These are phyloP conservation scores for Paratinospora sagittata DNA, from an alignment of 164 flowering plant species.

Conservation along the genomic window DNA sequence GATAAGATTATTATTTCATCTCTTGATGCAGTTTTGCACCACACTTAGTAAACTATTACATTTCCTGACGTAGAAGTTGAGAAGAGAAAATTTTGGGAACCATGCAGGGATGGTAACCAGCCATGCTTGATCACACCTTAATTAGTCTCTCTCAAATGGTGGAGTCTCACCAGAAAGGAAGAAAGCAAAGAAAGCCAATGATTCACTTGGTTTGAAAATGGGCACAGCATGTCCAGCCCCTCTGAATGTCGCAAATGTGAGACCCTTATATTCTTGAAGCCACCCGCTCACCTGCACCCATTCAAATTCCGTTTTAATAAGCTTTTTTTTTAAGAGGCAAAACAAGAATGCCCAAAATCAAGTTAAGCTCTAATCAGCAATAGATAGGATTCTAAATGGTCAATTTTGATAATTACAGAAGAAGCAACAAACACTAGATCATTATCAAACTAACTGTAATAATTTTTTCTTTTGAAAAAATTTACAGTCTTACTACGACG, in stretches of 20 bases:
- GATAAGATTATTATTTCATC: neutral
- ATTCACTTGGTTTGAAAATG: constrained; percentile 68
- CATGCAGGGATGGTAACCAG: neutral
- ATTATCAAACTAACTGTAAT: too few species aligned
- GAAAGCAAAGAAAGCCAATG: constrained; percentile 70
- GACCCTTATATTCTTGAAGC: constrained; percentile 60
- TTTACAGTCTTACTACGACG: too few species aligned
- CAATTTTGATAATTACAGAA: too few species aligned
- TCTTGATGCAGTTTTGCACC: neutral
- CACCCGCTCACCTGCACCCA: constrained; percentile 50
- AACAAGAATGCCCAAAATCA: too few species aligned
- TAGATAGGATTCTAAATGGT: too few species aligned
- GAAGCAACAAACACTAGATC: too few species aligned
- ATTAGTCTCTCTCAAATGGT: constrained; percentile 1
- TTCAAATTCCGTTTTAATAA: neutral
- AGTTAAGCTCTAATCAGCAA: too few species aligned
- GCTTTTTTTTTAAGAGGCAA: too few species aligned
- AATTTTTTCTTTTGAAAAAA: too few species aligned
- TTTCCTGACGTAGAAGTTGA: neutral
- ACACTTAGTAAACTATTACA: neutral
- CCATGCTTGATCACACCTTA: neutral
- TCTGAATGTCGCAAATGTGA: constrained; percentile 86
- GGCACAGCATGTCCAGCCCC: constrained; percentile 99
- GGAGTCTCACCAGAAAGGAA: constrained; percentile 44
- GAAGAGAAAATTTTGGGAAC: neutral